phyloP scores from a whole-genome alignment of 805 yeast genomes.

The Wickerhamomyces strasburgensis region DNA sequence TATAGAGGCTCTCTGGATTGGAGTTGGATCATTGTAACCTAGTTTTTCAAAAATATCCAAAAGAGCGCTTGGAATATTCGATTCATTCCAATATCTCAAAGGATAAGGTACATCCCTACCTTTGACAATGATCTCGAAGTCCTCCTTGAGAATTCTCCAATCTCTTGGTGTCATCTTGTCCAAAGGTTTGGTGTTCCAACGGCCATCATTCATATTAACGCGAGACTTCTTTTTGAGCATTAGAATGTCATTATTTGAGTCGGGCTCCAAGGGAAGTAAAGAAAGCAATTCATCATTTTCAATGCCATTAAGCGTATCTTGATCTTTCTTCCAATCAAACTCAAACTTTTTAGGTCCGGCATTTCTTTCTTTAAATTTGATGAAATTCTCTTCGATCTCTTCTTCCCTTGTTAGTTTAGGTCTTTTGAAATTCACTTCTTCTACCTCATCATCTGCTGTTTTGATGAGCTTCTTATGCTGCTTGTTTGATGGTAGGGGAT shows the following conservation, averaged over 20 bases:
- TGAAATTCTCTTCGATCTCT: conserved; percentile 2
- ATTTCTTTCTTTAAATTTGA: conserved; percentile 3
- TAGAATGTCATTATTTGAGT: too few species aligned
- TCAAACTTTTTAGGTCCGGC: conserved; percentile 37
- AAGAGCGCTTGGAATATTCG: conserved; percentile 40
- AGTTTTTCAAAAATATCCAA: conserved; percentile 34
- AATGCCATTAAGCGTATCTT: conserved; percentile 55
- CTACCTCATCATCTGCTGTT: background rate
- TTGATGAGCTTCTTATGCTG: background rate
- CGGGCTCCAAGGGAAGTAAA: too few species aligned
- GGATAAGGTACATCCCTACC: conserved; percentile 46
- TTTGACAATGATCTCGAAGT: conserved; percentile 58
- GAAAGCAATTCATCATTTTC: too few species aligned
- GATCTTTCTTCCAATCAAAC: conserved; percentile 65
- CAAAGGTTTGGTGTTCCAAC: conserved; percentile 67
- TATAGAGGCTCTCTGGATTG: conserved; percentile 85
- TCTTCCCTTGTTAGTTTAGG: conserved; percentile 4
- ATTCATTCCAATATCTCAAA: conserved; percentile 69
- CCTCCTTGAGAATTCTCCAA: conserved; percentile 85
- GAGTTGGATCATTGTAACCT: conserved; percentile 68
- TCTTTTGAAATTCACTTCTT: background rate
- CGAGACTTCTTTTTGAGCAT: too few species aligned
- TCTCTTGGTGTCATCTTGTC: conserved; percentile 72
- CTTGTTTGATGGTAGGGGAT: too few species aligned
- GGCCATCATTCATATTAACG: conserved; percentile 20